These are phyloP conservation scores for Talaromyces piceae DNA, from an alignment of 2,329 filamentous ascomycete species.

Conservation along the genomic window DNA sequence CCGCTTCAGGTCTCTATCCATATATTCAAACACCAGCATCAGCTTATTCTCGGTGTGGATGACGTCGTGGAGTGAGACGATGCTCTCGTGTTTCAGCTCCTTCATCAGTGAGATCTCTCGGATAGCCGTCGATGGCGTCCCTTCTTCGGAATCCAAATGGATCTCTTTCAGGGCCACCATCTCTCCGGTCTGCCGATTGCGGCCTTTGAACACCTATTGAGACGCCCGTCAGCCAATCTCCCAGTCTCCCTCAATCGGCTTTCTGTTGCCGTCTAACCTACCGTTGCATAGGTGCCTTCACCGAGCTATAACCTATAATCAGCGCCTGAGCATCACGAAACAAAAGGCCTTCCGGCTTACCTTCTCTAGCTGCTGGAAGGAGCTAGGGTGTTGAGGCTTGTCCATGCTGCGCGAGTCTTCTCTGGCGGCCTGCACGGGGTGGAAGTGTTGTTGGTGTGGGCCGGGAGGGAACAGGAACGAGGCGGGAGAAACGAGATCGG, in stretches of 20 bases:
- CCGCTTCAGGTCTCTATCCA: conserved; percentile 97
- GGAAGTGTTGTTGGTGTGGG: conserved; percentile 8
- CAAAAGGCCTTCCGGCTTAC: conserved; percentile 19
- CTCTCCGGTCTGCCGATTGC: conserved; percentile 93
- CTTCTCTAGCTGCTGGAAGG: conserved; percentile 98
- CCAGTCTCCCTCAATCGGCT: not conserved
- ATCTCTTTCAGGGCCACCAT: conserved; percentile 97
- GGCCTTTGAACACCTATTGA: conserved; percentile 87
- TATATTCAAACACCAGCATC: conserved; percentile 98
- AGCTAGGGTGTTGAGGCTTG: conserved; percentile 84
- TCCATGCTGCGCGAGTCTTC: conserved; percentile 57
- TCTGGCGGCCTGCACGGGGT: conserved; percentile 12
- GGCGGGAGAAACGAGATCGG: conserved; percentile 29
- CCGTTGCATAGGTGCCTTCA: conserved; percentile 97
- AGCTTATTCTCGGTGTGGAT: conserved; percentile 99
- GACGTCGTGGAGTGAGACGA: conserved; percentile 93
- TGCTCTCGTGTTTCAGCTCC: conserved; percentile 97
- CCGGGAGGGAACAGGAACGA: conserved; percentile 28
- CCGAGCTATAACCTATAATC: conserved; percentile 54
- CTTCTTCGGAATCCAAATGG: conserved; percentile 96
- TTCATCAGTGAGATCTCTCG: conserved; percentile 99
- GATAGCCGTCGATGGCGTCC: conserved; percentile 93
- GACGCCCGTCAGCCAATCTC: not conserved
- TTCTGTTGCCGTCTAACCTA: conserved; percentile 40
- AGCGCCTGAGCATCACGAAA: conserved; percentile 12